These are phyloP conservation scores for Guillardia theta DNA, from an alignment of 78 protist species.

Conservation along the genomic window DNA sequence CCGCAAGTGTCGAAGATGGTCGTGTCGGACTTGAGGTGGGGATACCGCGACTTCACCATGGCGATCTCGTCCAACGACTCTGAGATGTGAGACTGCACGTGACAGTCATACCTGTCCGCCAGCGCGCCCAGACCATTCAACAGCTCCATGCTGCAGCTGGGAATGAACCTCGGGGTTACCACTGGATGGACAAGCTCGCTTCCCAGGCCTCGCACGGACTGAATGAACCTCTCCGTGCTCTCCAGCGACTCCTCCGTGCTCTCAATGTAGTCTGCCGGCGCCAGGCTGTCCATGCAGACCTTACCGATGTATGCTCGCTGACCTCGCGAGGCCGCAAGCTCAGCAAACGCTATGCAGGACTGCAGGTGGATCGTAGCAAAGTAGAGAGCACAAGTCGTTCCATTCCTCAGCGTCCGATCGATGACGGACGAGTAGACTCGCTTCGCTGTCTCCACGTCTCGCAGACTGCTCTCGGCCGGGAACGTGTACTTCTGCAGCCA, in stretches of 20 bases:
- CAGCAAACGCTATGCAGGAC: neutral
- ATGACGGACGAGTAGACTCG: neutral
- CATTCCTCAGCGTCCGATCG: neutral
- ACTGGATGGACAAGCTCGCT: conserved; percentile 37
- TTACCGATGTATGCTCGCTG: conserved; percentile 57
- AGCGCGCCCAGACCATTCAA: conserved; percentile 35
- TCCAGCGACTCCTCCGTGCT: neutral
- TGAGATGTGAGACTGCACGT: conserved; percentile 40
- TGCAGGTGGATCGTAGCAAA: conserved; percentile 42
- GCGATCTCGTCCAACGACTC: conserved; percentile 49
- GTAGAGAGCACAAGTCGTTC: conserved; percentile 39
- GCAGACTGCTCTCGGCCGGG: neutral
- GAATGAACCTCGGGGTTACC: conserved; percentile 57
- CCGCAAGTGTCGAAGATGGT: conserved; percentile 25
- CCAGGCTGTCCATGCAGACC: conserved; percentile 39
- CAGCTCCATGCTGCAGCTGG: conserved; percentile 39
- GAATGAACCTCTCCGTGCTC: neutral
- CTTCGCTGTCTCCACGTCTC: neutral
- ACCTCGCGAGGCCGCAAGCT: neutral
- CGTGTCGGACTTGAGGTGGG: neutral
- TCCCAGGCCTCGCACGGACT: neutral
- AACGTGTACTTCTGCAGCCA: conserved; percentile 46
- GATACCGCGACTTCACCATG: neutral
- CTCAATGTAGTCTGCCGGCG: conserved; percentile 41
- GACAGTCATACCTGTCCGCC: neutral